Evolutionary conservation across 2,329 filamentous ascomycete species (phyloP), one percentile per base, ranked within the genome.

Genomic region (Hymenoscyphus linearis): DNA sequence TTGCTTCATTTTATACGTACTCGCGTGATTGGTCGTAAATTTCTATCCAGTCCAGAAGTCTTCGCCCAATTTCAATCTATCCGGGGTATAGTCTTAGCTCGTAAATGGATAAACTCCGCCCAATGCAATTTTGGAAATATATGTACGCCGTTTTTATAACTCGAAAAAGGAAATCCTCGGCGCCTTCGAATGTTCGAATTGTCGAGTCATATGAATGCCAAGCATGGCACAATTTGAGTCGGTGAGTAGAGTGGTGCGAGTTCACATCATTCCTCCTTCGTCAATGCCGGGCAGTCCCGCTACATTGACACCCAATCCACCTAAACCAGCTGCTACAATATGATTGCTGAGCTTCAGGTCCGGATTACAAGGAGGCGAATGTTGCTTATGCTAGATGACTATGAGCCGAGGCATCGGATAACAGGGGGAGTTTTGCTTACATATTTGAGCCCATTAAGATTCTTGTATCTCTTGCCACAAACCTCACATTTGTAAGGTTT

Each of bases 391-490:
- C 84, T 87, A 63, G 67, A 64, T 35, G 26, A 13, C 31, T 63
- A 71, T 81, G 68, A 80, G 76, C 62, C 54, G 54, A 61, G 34
- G 52, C 56, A 52, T 40, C 10, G 52, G 16, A 36, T 61, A 36
- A 58, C 34, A 47, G 18, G 50, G 57, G 37, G 44, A 47, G 52
- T 47, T 37, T 37, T 40, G 77, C 85, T 76, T 77, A 88, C 85
- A 73, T 99, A 99, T 85, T 99, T 99, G 65, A 99, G 84, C 6
- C 95, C 95, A 76, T 99, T 99, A 64, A 99, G 77, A 73, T 99
- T 99, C 86, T 99, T 99, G 79, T 99, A 99, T 58, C 95, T 89
- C 80, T 99, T 99, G 70, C 93, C 93, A 73, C 95, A 99, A 12
- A 92, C 89, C 67, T 98, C 93, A 75, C 95, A 99, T 72, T 93